These are phyloP conservation scores for Ogataea methanolica DNA, from an alignment of 805 yeast species.

Conservation along the genomic window DNA sequence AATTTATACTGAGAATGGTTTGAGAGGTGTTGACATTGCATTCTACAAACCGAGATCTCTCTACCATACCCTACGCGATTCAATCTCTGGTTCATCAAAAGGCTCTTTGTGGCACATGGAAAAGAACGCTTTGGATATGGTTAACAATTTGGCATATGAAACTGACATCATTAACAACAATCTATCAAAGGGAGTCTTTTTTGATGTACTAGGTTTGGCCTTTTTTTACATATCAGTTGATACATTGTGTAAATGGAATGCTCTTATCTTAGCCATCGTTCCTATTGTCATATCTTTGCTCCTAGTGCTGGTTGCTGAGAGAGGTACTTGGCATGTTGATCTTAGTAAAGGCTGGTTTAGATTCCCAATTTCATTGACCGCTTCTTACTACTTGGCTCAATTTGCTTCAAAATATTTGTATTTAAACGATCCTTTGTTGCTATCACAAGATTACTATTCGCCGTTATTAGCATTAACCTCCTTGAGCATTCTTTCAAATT, in stretches of 20 bases:
- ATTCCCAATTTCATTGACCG: conserved; percentile 51
- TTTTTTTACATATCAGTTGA: conserved; percentile 52
- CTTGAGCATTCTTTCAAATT: conserved; percentile 50
- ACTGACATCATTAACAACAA: conserved; percentile 30
- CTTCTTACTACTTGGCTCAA: conserved; percentile 38
- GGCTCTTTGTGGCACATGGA: conserved; percentile 85
- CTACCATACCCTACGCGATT: conserved; percentile 77
- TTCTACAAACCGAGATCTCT: conserved; percentile 80
- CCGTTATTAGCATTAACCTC: conserved; percentile 48
- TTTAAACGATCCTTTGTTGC: conserved; percentile 41
- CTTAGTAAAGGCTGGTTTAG: conserved; percentile 44
- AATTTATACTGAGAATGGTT: conserved; percentile 59
- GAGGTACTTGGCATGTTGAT: conserved; percentile 43
- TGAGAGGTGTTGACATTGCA: conserved; percentile 87
- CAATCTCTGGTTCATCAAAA: conserved; percentile 55
- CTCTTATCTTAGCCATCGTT: conserved; percentile 44
- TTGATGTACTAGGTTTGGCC: conserved; percentile 57
- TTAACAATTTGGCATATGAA: conserved; percentile 38
- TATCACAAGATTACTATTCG: conserved; percentile 45
- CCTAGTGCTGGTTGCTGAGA: conserved; percentile 40
- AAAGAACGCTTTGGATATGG: conserved; percentile 60
- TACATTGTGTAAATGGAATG: conserved; percentile 45
- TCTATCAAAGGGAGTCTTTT: conserved; percentile 49
- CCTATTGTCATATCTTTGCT: conserved; percentile 52
- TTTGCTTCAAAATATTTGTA: conserved; percentile 37